Percentiles rank a stretch among this genome's conserved stretches.
Evolutionary conservation across 148 eudicot genomes (phyloP).

Genomic region (Fagopyrum tataricum): DNA sequence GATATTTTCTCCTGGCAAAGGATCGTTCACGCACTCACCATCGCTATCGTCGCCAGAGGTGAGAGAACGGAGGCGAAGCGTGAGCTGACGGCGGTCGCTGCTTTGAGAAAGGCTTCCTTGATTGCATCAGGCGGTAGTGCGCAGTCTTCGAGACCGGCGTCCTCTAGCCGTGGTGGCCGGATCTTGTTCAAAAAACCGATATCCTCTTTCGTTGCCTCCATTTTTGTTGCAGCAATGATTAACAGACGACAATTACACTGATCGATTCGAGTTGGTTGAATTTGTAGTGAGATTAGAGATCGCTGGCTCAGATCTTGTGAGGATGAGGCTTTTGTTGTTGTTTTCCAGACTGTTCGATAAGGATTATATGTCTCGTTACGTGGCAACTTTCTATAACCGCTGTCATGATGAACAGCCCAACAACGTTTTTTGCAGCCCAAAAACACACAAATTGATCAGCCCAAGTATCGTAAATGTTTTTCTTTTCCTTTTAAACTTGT

Average conservation of each 20-base stretch:
- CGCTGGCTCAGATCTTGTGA: not conserved
- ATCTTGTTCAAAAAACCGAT: slow-evolving; percentile 22
- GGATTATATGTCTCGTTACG: not conserved
- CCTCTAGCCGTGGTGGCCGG: slow-evolving; percentile 67
- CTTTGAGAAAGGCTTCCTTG: slow-evolving; percentile 66
- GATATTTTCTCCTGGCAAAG: not conserved
- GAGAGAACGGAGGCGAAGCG: slow-evolving; percentile 1
- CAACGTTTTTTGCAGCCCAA: not conserved
- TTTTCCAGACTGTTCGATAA: not conserved
- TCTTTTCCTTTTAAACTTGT: too few species aligned
- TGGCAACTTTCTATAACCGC: not conserved
- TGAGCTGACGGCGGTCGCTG: slow-evolving; percentile 61
- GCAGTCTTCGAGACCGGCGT: slow-evolving; percentile 92
- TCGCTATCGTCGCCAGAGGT: not conserved
- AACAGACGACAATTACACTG: not conserved
- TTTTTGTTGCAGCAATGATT: not conserved
- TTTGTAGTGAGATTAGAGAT: not conserved
- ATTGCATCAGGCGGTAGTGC: slow-evolving; percentile 70
- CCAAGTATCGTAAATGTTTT: too few species aligned
- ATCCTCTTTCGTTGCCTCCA: slow-evolving; percentile 28
- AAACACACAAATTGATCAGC: not conserved
- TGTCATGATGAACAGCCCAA: not conserved
- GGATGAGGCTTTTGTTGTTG: not conserved
- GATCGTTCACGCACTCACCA: slow-evolving; percentile 9
- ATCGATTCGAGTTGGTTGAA: not conserved